These are phyloP conservation scores for Diddensiella caesifluorescens DNA, from an alignment of 805 yeast genomes.

Conservation along the genomic window DNA sequence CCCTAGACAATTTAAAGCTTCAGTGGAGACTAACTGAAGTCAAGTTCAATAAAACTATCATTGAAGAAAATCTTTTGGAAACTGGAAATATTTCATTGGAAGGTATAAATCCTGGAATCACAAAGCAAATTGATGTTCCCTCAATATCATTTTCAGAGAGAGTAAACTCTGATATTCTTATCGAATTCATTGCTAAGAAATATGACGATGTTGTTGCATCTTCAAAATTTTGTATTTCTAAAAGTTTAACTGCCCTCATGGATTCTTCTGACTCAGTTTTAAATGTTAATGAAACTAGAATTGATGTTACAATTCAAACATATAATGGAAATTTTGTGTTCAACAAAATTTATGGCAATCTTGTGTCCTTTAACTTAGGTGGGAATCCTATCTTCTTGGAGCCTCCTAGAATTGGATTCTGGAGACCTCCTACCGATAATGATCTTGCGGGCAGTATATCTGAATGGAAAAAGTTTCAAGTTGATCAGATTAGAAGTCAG, in stretches of 20 bases:
- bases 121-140: not conserved
- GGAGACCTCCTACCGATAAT: constrained; percentile 32
- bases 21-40: not conserved
- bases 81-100: not conserved
- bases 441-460: constrained; percentile 16
- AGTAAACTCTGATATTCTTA: not conserved
- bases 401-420: constrained; percentile 18
- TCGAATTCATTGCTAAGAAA: not conserved
- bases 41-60: not conserved
- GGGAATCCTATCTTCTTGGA: not conserved
- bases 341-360: not conserved
- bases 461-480: not conserved
- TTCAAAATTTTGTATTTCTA: too few relatives aligned
- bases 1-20: not conserved
- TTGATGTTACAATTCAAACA: not conserved
- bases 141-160: not conserved
- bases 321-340: not conserved
- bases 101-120: not conserved
- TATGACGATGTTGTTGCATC: not conserved
- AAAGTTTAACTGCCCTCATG: too few relatives aligned
- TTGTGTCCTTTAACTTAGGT: not conserved
- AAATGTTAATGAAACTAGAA: not conserved
- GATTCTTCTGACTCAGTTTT: not conserved
- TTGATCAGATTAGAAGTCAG: not conserved
- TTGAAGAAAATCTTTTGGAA: not conserved